Percentiles rank a stretch among this genome's conserved stretches.
phyloP scores from a whole-genome alignment of 768 basidiomycete genomes.

The Lenzites betulinus region DNA sequence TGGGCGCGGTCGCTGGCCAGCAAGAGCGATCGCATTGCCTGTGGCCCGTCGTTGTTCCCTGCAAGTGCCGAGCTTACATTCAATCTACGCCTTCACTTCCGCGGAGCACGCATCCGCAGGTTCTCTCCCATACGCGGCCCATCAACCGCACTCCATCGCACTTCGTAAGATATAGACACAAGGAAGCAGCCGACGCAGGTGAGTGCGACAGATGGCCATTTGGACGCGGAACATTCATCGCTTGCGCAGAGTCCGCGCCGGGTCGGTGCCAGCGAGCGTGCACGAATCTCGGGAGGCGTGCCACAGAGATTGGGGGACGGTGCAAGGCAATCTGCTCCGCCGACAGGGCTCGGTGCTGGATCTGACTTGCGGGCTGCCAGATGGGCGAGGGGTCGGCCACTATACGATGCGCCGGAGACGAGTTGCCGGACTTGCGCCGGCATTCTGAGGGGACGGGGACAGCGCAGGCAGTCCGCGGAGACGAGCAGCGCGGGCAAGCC shows the following conservation, averaged over 20 bases:
- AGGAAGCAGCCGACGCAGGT: not conserved
- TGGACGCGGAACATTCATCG: not conserved
- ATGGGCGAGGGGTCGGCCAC: conserved; percentile 7
- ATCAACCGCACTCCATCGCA: not conserved
- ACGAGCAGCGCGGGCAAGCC: no score
- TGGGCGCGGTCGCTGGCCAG: not conserved
- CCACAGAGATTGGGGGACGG: not conserved
- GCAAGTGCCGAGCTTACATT: not conserved
- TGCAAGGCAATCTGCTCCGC: conserved; percentile 4
- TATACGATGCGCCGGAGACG: conserved; percentile 8
- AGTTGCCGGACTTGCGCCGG: conserved; percentile 5
- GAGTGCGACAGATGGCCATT: not conserved
- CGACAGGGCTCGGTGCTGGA: not conserved
- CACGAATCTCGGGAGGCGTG: not conserved
- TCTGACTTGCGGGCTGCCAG: not conserved
- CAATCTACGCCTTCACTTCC: not conserved
- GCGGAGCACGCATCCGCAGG: not conserved
- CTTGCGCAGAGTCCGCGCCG: not conserved
- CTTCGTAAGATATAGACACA: not conserved
- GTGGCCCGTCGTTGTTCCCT: not conserved
- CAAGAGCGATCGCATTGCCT: not conserved
- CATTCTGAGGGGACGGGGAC: conserved; percentile 11
- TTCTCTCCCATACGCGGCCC: not conserved
- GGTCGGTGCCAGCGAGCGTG: not conserved
- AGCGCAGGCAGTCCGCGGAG: no score